Conservation (phyloP, 2,329 filamentous ascomycete species). For the Cryoendolithus antarcticus region DNA sequence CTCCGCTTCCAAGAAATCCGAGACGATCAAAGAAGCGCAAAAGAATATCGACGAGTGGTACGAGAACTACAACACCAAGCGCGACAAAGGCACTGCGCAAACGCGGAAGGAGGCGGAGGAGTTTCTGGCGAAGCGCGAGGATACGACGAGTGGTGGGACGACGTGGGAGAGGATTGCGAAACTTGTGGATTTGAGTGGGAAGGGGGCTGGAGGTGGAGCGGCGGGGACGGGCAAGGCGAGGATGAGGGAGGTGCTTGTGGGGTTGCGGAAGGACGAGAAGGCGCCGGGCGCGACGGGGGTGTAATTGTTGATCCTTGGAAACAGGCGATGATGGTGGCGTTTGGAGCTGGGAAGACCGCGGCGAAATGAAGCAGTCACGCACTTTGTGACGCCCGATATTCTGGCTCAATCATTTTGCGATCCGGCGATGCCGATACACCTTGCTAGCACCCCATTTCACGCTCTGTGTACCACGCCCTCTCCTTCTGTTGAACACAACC, state of each 20-base stretch:
- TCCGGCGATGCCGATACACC: too few species aligned
- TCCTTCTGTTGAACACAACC: too few species aligned
- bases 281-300: conserved; percentile 47
- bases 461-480: too few species aligned
- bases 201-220: conserved; percentile 75
- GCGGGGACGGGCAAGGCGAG: conserved; percentile 88
- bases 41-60: conserved; percentile 98
- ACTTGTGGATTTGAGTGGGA: conserved; percentile 92
- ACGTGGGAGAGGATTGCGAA: conserved; percentile 98
- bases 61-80: conserved; percentile 97
- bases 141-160: conserved; percentile 86
- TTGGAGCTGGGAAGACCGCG: too few species aligned
- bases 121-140: conserved; percentile 77
- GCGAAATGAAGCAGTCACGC: too few species aligned
- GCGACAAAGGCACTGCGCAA: conserved; percentile 83
- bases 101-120: conserved; percentile 86
- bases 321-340: neutral
- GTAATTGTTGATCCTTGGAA: conserved; percentile 10
- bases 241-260: conserved; percentile 81
- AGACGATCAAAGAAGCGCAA: conserved; percentile 79
- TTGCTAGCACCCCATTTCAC: too few species aligned
- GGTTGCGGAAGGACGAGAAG: conserved; percentile 86
- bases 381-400: too few species aligned
- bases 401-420: too few species aligned
- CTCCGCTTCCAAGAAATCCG: conserved; percentile 67